Base-by-base conservation (phyloP, 2,329 filamentous ascomycete species). In the Coniochaeta ligniaria region DNA sequence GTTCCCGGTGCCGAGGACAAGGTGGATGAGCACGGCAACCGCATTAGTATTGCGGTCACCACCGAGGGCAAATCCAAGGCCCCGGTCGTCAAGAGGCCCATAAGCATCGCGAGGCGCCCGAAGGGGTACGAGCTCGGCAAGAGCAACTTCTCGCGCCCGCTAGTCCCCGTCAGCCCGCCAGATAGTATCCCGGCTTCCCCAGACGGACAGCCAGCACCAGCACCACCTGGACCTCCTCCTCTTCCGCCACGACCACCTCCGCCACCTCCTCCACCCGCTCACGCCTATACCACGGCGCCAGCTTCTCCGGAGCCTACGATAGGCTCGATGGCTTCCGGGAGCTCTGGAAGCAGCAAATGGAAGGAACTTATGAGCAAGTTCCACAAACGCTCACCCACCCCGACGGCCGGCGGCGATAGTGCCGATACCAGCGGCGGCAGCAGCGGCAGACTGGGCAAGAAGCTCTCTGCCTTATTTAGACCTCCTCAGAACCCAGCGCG, bases 221-320 rank as follows among this genome's bases (percentile, higher is more conserved):
- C 8, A 38, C 9, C 22, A 1, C 52, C 52, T 55, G 26, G 52
- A 56, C 31, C 26, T 12, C 54, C 54, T 35, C 35, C 14, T 17
- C 17, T 9, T 31, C 52, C 26, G 2, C 85, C 3, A 81, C 75
- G 8, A 78, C 81, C 16, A 67, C 74, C 3, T 78, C 81, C 16
- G 67, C 74, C 3, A 84, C 24, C 24, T 17, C 26, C 35, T 16
- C 56, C 35, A 20, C 22, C 24, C 14, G 47, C 6, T 24, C 47
- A 28, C 26, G 2, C 6, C 8, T 31, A 28, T 14, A n/a, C 7
- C 35, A 20, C 54, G n/a, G 14, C 33, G 14, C 56, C 35, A 1
- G 56, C 38, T 11, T 58, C 54, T 33, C 52, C 52, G 43, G 24
- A 35, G 33, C 43, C 52, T 26, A 52, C 43, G 52, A 57, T 50